phyloP scores from a whole-genome alignment of 768 basidiomycete species.

The Mycena polygramma region DNA sequence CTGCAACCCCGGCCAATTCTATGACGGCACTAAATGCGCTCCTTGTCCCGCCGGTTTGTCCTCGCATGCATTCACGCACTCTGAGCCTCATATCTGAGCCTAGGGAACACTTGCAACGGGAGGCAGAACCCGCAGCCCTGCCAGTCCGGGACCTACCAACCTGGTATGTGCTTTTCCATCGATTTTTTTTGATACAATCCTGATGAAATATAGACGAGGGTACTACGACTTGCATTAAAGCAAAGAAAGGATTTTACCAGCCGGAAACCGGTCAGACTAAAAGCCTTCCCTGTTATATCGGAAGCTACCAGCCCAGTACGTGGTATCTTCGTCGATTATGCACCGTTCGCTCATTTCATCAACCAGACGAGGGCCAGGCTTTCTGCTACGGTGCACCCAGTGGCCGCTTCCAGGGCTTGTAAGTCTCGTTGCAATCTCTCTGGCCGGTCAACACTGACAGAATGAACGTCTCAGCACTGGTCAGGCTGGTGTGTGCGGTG shows the following conservation, averaged over 20 bases:
- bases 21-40: neutral
- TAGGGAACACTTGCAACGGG: conserved; percentile 26
- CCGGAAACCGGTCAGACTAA: neutral
- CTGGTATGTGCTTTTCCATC: neutral
- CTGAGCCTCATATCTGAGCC: neutral
- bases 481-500: neutral
- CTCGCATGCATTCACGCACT: neutral
- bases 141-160: neutral
- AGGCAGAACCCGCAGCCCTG: neutral
- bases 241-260: neutral
- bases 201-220: neutral
- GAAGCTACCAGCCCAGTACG: conserved; percentile 10
- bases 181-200: neutral
- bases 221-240: neutral
- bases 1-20: neutral
- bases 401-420: conserved; percentile 9
- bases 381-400: conserved; percentile 17
- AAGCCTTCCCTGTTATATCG: neutral
- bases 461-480: neutral
- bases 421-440: neutral
- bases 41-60: neutral
- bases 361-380: neutral
- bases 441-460: no score
- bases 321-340: neutral
- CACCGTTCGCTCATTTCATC: neutral